Evolutionary conservation across 2,329 filamentous ascomycete species (phyloP).

Genomic region (Diaporthe longicolla): DNA sequence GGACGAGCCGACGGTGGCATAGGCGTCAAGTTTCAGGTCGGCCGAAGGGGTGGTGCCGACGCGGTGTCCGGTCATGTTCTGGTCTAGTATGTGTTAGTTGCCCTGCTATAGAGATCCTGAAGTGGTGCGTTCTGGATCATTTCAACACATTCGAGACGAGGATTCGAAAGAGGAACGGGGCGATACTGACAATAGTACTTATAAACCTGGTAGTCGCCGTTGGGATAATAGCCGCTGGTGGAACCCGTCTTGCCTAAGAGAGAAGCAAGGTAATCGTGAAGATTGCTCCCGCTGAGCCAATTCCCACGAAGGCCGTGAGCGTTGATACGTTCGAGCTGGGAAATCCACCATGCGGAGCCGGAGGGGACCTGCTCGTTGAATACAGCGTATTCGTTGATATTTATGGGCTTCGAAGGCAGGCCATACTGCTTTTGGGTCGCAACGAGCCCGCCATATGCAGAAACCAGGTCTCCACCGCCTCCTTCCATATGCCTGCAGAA

Average conservation of each 20-base stretch:
- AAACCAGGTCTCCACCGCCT: conserved; percentile 49
- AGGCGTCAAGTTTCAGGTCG: conserved; percentile 56
- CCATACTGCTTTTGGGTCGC: conserved; percentile 48
- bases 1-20: conserved; percentile 52
- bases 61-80: conserved; percentile 59
- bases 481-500: conserved; percentile 53
- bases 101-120: neutral
- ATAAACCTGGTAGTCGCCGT: conserved; percentile 60
- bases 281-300: conserved; percentile 56
- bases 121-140: neutral
- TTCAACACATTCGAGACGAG: neutral
- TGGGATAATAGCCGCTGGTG: conserved; percentile 42
- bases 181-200: conserved; percentile 55
- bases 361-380: conserved; percentile 58
- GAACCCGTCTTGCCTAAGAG: conserved; percentile 52
- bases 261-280: conserved; percentile 61
- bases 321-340: conserved; percentile 61
- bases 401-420: conserved; percentile 54
- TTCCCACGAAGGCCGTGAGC: conserved; percentile 60
- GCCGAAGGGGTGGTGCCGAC: conserved; percentile 53
- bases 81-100: conserved; percentile 40
- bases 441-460: conserved; percentile 47
- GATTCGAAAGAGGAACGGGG: neutral
- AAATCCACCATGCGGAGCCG: conserved; percentile 60
- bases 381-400: conserved; percentile 64